A percentile compares a stretch with the other conserved stretches of the same genome.
Conservation (phyloP, 1,139 yeast genomes). For the Blastobotrys aristatus region DNA sequence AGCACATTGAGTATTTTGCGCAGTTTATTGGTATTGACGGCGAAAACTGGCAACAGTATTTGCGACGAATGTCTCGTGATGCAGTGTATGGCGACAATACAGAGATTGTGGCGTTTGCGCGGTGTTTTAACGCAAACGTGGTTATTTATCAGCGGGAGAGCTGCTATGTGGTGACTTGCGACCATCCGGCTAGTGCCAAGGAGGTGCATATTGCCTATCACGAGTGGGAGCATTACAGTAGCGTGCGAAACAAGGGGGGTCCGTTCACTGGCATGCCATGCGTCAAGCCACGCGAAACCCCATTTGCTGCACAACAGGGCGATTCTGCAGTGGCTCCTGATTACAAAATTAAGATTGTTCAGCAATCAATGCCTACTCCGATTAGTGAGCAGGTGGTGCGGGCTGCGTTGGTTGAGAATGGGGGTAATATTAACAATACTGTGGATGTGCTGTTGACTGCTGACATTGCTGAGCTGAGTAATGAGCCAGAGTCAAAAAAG, state of each 20-base stretch:
- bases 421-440: conserved; percentile 22
- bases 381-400: conserved; percentile 18
- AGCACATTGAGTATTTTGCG: conserved; percentile 29
- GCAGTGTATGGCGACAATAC: conserved; percentile 41
- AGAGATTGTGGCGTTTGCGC: conserved; percentile 41
- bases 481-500: background rate
- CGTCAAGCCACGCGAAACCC: conserved; percentile 24
- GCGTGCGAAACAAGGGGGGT: conserved; percentile 36
- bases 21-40: conserved; percentile 31
- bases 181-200: conserved; percentile 10
- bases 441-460: conserved; percentile 24
- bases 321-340: conserved; percentile 15
- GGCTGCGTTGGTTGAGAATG: conserved; percentile 19
- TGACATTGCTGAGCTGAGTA: conserved; percentile 12
- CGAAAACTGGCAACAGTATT: conserved; percentile 34
- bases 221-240: conserved; percentile 41
- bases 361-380: conserved; percentile 24
- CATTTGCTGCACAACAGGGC: conserved; percentile 9
- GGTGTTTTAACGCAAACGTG: conserved; percentile 29
- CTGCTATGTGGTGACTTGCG: conserved; percentile 33
- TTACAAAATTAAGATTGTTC: conserved; percentile 34
- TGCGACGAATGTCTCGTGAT: conserved; percentile 36
- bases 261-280: conserved; percentile 37
- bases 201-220: conserved; percentile 39
- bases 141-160: conserved; percentile 37